Evolutionary conservation across 768 basidiomycete species (phyloP), one percentile per base, ranked within the genome.

Genomic region (Rhodotorula diobovata): DNA sequence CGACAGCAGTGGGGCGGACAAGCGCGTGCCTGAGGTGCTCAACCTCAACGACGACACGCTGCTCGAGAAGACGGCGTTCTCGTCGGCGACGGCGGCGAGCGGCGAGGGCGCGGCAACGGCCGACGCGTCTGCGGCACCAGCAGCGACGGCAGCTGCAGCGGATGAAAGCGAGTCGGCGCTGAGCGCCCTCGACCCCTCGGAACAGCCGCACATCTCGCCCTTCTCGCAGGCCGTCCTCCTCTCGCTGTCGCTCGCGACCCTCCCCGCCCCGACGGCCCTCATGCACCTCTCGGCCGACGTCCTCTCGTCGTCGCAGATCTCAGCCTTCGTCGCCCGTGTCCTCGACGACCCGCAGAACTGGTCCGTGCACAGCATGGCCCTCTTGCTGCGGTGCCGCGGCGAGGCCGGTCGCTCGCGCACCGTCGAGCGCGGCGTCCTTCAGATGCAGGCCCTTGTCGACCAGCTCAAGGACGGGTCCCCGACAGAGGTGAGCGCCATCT

Each of bases 351-450:
- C 93, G 4, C 83, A 84, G 66, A 98, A 97, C 80, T 99, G 96
- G 96, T 90, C 92, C 11, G 84, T 98, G 41, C 92, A 98, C 81
- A 95, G 94, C 48, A 95, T 94, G 87, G 94, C 93, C 39, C 87
- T 98, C 63, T 86, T 99, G 61, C 86, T 97, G 37, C 89, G 96
- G 39, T 90, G 95, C 18, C 87, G 96, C 14, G 87, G 96, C 68
- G 95, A 99, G 80, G 85, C 93, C 1, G 83, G 85, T 28, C 86
- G 96, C 54, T 91, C 90, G 1, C 87, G 96, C 34, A 98, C 96
- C 23, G 90, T 94, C 76, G 96, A 99, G 79, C 87, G 96, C 35
- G 87, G 93, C 5, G 87, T 89, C 4, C 83, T 98, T 4, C 96
- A 99, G 80, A 87, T 99, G 10, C 92, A 95, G 78, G 93, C 95